These are phyloP conservation scores for Bathelium albidoporum DNA, from an alignment of 495 filamentous ascomycete genomes.

Conservation along the genomic window DNA sequence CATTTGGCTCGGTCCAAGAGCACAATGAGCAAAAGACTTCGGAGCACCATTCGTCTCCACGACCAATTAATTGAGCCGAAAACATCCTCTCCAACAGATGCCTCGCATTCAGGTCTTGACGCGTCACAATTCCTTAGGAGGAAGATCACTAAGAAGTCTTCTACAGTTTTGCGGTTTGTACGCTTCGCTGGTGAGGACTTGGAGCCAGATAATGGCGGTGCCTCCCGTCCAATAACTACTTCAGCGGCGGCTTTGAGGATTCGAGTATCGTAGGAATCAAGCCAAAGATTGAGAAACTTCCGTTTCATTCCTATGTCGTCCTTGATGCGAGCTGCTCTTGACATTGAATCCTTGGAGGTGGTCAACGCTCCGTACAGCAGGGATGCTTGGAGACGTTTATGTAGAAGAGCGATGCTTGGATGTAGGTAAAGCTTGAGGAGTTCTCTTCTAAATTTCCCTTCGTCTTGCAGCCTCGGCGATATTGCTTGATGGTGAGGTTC, in stretches of 20 bases:
- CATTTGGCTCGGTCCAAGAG: conserved; percentile 48
- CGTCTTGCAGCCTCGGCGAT: conserved; percentile 9
- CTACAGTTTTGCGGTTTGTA: conserved; percentile 35
- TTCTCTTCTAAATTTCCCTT: conserved; percentile 18
- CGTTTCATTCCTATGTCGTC: conserved; percentile 50
- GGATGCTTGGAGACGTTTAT: conserved; percentile 52
- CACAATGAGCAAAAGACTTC: conserved; percentile 51
- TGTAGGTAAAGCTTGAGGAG: conserved; percentile 49
- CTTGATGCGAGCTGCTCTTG: conserved; percentile 38
- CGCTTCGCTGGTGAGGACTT: conserved; percentile 18
- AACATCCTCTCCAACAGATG: conserved; percentile 25
- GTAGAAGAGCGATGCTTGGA: conserved; percentile 40
- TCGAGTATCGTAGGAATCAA: conserved; percentile 45
- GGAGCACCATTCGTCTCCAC: conserved; percentile 47
- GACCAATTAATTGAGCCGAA: conserved; percentile 34
- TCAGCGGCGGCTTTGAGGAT: conserved; percentile 45
- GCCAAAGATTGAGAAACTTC: conserved; percentile 48
- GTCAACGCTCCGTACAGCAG: conserved; percentile 52
- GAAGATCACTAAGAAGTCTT: conserved; percentile 47
- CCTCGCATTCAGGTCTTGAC: conserved; percentile 19
- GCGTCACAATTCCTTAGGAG: conserved; percentile 50
- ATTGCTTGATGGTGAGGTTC: conserved; percentile 23
- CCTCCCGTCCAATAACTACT: conserved; percentile 48
- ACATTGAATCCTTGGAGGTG: conserved; percentile 42
- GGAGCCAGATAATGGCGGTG: not conserved